phyloP scores from a whole-genome alignment of 164 flowering plant genomes.

The Vitis riparia region DNA sequence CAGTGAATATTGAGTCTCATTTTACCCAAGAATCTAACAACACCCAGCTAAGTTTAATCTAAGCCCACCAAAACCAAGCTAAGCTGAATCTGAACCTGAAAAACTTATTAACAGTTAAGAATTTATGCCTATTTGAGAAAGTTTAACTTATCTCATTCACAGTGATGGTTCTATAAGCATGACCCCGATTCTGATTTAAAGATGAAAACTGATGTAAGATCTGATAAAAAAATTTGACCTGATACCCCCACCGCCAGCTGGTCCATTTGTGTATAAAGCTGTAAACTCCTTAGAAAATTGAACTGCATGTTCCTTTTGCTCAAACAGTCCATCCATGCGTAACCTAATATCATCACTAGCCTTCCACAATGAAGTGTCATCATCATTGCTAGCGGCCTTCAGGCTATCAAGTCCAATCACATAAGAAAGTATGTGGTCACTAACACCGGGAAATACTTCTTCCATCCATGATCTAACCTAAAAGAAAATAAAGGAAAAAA shows the following conservation, averaged over 20 bases:
- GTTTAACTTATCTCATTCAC: neutral
- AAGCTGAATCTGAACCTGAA: neutral
- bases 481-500: neutral
- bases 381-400: slow-evolving; percentile 37
- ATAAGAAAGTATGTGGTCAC: slow-evolving; percentile 56
- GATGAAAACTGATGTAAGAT: slow-evolving; percentile 6
- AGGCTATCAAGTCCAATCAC: slow-evolving; percentile 89
- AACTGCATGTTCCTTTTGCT: slow-evolving; percentile 68
- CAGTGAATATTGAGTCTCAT: too few species aligned
- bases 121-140: neutral
- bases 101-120: neutral
- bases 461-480: slow-evolving; percentile 95
- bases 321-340: slow-evolving; percentile 90
- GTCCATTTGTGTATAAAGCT: slow-evolving; percentile 97
- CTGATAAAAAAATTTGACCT: slow-evolving; percentile 40
- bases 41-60: too few species aligned
- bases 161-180: neutral
- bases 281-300: slow-evolving; percentile 69
- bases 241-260: slow-evolving; percentile 98
- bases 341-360: slow-evolving; percentile 65
- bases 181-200: neutral
- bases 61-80: too few species aligned
- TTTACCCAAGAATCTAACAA: too few species aligned
- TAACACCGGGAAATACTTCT: slow-evolving; percentile 63
- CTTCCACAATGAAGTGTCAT: slow-evolving; percentile 9